Base-by-base conservation (phyloP, 2,329 filamentous ascomycete species). In the Penicillium janthinellum region DNA sequence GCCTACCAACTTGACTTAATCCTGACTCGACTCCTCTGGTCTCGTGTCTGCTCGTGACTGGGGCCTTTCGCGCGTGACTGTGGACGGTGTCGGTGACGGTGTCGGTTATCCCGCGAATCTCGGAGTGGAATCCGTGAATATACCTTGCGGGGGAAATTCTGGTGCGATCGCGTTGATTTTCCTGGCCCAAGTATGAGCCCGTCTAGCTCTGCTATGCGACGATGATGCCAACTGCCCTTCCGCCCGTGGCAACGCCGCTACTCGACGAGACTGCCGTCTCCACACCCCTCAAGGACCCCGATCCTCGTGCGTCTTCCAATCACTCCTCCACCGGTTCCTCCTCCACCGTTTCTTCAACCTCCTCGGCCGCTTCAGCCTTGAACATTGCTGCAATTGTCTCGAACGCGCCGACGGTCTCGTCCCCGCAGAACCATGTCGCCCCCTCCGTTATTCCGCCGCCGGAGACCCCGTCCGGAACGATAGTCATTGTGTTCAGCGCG, bases 401-500 rank as follows among this genome's bases (percentile, higher is more conserved):
- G 3, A 39, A 53, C 42, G n/a, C 51, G 11, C 37, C 38, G 14
- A 20, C 51, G 12, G 17, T 25, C 6, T 25, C 53, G 2, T 52
- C 52, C 5, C 44, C 47, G 5, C 47, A 45, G 34, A 58, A 49
- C 7, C 39, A 64, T 58, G 57, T 47, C n/a, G 22, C 48, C 20
- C 39, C 39, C 14, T 17, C 56, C 6, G 50, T 54, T 6, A 14
- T 20, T 28, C 37, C 47, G 3, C 39, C 56, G 1, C 6, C 49
- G n/a, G 52, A 58, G 2, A 55, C 44, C 10, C 38, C 61, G 11
- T 44, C 69, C 10, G 62, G 67, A 41, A 72, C 74, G 51, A 84
- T 86, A 31, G 83, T 87, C 37, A 86, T 95, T 60, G 76, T 94
- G 17, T 91, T 89, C 73, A 87, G 88, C 11, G 81, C 81, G 22